Evolutionary conservation across 768 basidiomycete genomes (phyloP), one percentile per base, ranked within the genome.

Genomic region (Sporobolomyces phaffii): DNA sequence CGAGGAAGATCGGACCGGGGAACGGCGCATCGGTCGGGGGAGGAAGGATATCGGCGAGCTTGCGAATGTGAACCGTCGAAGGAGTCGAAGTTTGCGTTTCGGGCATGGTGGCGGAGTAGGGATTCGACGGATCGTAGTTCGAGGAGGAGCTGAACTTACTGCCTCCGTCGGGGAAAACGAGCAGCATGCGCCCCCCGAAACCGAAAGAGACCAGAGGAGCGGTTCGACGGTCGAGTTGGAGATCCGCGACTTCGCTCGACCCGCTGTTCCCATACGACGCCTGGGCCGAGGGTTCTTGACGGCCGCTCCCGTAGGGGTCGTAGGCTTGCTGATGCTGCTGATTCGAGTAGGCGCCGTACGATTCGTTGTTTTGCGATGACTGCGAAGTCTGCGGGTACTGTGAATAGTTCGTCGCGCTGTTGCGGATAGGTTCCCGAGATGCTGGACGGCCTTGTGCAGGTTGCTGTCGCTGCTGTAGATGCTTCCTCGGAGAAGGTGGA

Each of bases 131-230:
- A 45, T 58, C 56, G 56, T 10, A 45, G 31, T 26, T 31, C 5
- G 43, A 31, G 15, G 41, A 17, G 8, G 41, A 84, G 75, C 87
- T 77, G 20, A 84, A n/a, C 5, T 31, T 43, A 24, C 31, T 10
- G 10, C 43, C 43, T 83, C 17, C 83, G 79, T 57, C 84, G 1
- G 75, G 91, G 80, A 94, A 96, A 77, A 89, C 93, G 11, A 90
- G 87, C 13, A 93, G 83, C 63, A 97, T 73, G 74, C 87, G 88
- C 15, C 93, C 93, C n/a, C 91, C 91, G 73, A 93, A 92, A 0
- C 94, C 94, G 73, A 97, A 96, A 68, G 85, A 87, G 60, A 93
- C 80, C 33, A 96, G 81, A 0, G 93, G 93, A 8, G 70, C 70
- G 5, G 56, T 28, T 28, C 66, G 45, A 10, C 67, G 66, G 40